These are phyloP conservation scores for Termitomyces sp. DNA, from an alignment of 768 basidiomycete genomes.

Conservation along the genomic window DNA sequence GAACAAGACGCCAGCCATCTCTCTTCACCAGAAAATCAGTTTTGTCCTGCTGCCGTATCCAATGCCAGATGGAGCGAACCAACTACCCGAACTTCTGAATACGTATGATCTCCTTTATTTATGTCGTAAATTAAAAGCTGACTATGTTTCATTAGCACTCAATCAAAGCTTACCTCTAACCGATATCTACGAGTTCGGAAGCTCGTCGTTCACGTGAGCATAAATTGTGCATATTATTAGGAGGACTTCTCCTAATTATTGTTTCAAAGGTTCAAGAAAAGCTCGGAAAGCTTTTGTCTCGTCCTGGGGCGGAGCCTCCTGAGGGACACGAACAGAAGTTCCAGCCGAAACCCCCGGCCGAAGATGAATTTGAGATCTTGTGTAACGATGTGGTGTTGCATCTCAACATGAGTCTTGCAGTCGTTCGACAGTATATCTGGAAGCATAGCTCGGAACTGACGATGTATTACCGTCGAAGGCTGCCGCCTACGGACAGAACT, in stretches of 20 bases:
- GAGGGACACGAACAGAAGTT: conserved; percentile 17
- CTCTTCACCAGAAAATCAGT: conserved; percentile 70
- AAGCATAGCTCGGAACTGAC: conserved; percentile 66
- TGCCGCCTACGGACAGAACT: background rate
- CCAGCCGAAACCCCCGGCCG: conserved; percentile 32
- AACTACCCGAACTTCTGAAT: conserved; percentile 79
- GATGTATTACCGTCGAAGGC: conserved; percentile 71
- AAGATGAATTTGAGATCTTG: conserved; percentile 81
- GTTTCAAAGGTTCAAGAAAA: conserved; percentile 74
- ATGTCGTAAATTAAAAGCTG: background rate
- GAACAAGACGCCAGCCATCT: conserved; percentile 50
- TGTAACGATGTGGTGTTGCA: conserved; percentile 86
- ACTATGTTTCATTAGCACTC: conserved; percentile 39
- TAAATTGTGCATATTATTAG: background rate
- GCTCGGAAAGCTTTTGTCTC: conserved; percentile 45
- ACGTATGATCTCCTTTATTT: conserved; percentile 47
- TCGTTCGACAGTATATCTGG: conserved; percentile 89
- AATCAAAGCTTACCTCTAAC: conserved; percentile 86
- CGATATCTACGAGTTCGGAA: conserved; percentile 84
- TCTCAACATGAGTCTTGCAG: conserved; percentile 84
- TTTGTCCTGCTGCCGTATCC: conserved; percentile 85
- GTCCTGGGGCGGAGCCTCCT: conserved; percentile 3
- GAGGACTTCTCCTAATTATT: background rate
- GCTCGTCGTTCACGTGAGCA: conserved; percentile 71
- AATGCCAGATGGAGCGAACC: conserved; percentile 52